Evolutionary conservation across 2,329 filamentous ascomycete genomes (phyloP).

Genomic region (Aspergillus calidoustus): DNA sequence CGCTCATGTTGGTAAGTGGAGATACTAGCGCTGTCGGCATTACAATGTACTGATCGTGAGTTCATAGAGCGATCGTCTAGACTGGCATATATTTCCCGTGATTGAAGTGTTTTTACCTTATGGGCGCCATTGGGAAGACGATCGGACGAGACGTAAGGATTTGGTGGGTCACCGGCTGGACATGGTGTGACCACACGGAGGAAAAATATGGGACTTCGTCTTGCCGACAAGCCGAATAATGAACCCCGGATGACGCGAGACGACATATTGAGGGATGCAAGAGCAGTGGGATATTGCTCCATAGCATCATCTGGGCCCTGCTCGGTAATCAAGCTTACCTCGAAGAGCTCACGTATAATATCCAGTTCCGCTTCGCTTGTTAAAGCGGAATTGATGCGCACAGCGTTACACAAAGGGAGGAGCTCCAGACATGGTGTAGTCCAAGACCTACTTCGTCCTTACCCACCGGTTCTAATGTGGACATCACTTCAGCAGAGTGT

Average conservation of each 20-base stretch:
- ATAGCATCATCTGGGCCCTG: constrained; percentile 39
- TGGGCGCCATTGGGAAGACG: too few species aligned
- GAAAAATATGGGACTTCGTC: constrained; percentile 26
- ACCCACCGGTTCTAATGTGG: constrained; percentile 40
- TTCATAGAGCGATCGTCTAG: too few species aligned
- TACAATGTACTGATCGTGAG: too few species aligned
- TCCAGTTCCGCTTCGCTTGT: constrained; percentile 28
- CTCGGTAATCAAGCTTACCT: constrained; percentile 26
- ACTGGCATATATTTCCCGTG: too few species aligned
- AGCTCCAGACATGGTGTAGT: constrained; percentile 43
- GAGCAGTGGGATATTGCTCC: constrained; percentile 43
- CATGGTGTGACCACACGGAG: constrained; percentile 18
- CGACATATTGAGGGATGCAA: constrained; percentile 28
- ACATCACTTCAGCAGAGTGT: constrained; percentile 36
- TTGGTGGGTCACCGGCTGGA: constrained; percentile 29
- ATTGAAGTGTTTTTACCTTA: too few species aligned
- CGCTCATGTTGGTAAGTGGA: too few species aligned
- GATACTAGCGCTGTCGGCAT: too few species aligned
- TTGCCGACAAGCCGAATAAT: background rate
- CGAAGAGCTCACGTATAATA: constrained; percentile 26
- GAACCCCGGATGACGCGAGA: constrained; percentile 4
- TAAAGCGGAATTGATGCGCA: constrained; percentile 38
- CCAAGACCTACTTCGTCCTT: constrained; percentile 53
- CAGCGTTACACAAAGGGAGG: constrained; percentile 36
- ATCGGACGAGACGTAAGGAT: too few species aligned